Percentiles rank a stretch among this genome's conserved stretches.
Conservation (phyloP, 306 rosid species). For the Cucumis cinereus region DNA sequence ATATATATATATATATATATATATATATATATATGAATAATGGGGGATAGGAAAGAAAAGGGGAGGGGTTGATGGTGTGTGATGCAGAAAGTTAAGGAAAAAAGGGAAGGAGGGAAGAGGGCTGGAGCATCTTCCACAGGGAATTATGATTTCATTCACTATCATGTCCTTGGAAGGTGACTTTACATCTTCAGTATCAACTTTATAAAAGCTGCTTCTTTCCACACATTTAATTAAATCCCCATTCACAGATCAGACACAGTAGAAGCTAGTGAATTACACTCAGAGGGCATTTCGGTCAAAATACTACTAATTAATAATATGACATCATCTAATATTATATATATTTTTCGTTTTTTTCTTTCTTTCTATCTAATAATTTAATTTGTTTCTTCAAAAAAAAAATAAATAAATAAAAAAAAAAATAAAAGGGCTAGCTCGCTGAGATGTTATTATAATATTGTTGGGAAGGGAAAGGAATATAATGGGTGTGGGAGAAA, state of each 20-base stretch:
- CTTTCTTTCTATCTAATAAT: no score
- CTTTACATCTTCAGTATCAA: conserved; percentile 12
- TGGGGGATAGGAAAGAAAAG: no score
- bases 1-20: no score
- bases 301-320: no score
- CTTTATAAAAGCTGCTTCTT: conserved; percentile 11
- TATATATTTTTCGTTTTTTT: no score
- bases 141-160: conserved; percentile 23
- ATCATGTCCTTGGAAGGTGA: conserved; percentile 11
- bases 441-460: neutral
- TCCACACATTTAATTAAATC: conserved; percentile 22
- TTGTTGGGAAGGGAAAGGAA: neutral
- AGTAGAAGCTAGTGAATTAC: no score
- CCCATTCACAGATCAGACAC: neutral
- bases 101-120: conserved; percentile 17
- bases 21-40: no score
- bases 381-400: no score
- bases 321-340: no score
- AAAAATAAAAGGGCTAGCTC: no score
- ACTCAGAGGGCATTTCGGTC: neutral
- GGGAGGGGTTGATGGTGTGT: neutral
- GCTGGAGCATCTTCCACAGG: conserved; percentile 38
- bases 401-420: no score
- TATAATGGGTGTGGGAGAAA: neutral
- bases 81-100: neutral